Conservation (phyloP, 768 basidiomycete species). For the Leccinellum luteum region DNA sequence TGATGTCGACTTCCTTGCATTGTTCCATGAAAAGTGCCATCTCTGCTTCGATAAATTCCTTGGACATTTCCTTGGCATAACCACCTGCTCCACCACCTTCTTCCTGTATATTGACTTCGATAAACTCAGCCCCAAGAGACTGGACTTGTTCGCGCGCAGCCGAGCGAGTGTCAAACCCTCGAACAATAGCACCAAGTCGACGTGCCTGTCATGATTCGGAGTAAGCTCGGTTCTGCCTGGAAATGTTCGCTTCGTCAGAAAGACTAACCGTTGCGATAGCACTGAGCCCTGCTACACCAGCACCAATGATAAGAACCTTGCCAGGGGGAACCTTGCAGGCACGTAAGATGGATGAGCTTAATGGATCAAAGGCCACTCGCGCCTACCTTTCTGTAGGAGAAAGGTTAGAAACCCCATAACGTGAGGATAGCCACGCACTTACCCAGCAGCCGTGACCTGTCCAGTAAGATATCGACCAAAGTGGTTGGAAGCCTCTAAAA, state of each 20-base stretch:
- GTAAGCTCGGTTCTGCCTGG: not conserved
- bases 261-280: constrained; percentile 74
- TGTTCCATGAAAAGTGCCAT: constrained; percentile 88
- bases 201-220: constrained; percentile 50
- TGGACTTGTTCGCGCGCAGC: constrained; percentile 88
- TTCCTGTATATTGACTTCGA: constrained; percentile 79
- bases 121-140: constrained; percentile 85
- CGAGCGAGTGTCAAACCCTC: constrained; percentile 83
- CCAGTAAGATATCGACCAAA: constrained; percentile 89
- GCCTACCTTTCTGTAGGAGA: constrained; percentile 40
- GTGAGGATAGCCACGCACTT: constrained; percentile 30
- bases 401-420: constrained; percentile 4
- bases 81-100: constrained; percentile 82
- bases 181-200: constrained; percentile 83
- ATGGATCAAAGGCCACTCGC: not conserved
- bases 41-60: constrained; percentile 85
- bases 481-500: constrained; percentile 85
- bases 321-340: constrained; percentile 70
- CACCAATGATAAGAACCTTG: constrained; percentile 85
- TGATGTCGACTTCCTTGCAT: constrained; percentile 85
- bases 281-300: constrained; percentile 85
- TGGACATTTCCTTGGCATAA: constrained; percentile 89
- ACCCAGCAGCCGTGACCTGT: constrained; percentile 90
- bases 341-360: constrained; percentile 16
- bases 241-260: not conserved